phyloP scores from a whole-genome alignment of 192 early-diverging fungal genomes.

The Haplosporangium gracile region DNA sequence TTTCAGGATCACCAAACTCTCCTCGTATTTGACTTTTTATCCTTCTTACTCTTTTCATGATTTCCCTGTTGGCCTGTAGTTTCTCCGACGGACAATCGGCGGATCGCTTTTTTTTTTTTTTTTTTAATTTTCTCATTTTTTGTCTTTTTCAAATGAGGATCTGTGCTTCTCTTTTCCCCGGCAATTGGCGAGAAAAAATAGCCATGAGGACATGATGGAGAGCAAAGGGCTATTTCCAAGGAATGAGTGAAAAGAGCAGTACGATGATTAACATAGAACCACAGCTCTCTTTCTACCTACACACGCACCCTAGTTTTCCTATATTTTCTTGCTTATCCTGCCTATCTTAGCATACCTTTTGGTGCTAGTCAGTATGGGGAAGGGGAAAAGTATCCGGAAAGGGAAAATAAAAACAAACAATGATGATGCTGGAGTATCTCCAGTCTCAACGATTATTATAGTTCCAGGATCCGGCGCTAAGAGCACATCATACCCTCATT shows the following conservation, averaged over 20 bases:
- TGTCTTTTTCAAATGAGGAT: neutral
- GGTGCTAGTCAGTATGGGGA: neutral
- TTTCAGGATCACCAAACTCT: neutral
- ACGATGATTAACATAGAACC: neutral
- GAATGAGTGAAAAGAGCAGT: too few species aligned
- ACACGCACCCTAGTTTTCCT: neutral
- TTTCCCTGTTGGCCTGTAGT: neutral
- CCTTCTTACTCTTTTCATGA: neutral
- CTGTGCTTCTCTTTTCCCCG: neutral
- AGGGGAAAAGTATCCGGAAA: neutral
- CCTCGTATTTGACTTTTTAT: neutral
- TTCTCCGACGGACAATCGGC: conserved; percentile 11
- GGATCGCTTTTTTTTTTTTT: neutral
- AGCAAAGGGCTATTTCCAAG: neutral
- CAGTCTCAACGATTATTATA: neutral
- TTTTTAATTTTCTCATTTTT: neutral
- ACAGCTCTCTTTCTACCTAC: neutral
- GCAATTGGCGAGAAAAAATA: neutral
- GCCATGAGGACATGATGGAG: neutral
- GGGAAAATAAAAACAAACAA: neutral
- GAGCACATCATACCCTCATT: neutral
- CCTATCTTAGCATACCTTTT: neutral
- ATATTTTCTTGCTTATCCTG: neutral
- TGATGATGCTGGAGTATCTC: neutral
- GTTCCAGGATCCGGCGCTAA: conserved; percentile 11